Conservation (phyloP, 495 filamentous ascomycete genomes). For the Hapsidospora chrysogenum region DNA sequence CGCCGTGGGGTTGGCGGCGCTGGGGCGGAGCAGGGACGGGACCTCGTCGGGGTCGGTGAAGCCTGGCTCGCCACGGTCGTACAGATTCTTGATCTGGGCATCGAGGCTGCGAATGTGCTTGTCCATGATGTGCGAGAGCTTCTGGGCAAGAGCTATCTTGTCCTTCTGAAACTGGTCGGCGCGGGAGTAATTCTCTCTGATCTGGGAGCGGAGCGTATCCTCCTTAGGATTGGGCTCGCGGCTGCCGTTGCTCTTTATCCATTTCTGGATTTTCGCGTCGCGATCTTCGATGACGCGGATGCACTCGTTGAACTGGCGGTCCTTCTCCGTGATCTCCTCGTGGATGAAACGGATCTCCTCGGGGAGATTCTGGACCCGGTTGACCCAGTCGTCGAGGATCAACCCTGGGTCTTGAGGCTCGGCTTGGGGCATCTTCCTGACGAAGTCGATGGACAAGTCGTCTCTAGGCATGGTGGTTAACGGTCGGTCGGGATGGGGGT, state of each 20-base stretch:
- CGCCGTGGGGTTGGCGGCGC: slow-evolving; percentile 25
- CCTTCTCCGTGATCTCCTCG: slow-evolving; percentile 88
- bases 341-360: slow-evolving; percentile 83
- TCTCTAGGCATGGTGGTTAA: slow-evolving; percentile 41
- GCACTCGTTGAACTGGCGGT: slow-evolving; percentile 60
- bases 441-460: slow-evolving; percentile 43
- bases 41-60: slow-evolving; percentile 63
- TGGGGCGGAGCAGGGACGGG: slow-evolving; percentile 58
- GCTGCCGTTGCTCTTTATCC: slow-evolving; percentile 72
- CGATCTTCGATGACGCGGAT: slow-evolving; percentile 54
- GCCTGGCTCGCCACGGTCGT: slow-evolving; percentile 52
- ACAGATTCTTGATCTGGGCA: slow-evolving; percentile 65
- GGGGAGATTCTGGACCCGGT: slow-evolving; percentile 73
- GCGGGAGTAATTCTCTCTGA: slow-evolving; percentile 52
- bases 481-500: slow-evolving; percentile 6
- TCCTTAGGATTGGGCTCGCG: slow-evolving; percentile 75
- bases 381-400: slow-evolving; percentile 84
- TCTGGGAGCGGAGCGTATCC: slow-evolving; percentile 49
- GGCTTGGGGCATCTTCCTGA: slow-evolving; percentile 32
- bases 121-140: slow-evolving; percentile 63
- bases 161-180: slow-evolving; percentile 68
- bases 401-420: slow-evolving; percentile 59
- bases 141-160: slow-evolving; percentile 66
- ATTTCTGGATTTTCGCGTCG: slow-evolving; percentile 76
- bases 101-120: slow-evolving; percentile 82